These are phyloP conservation scores for Biscogniauxia sp. DNA, from an alignment of 2,329 filamentous ascomycete species.

Conservation along the genomic window DNA sequence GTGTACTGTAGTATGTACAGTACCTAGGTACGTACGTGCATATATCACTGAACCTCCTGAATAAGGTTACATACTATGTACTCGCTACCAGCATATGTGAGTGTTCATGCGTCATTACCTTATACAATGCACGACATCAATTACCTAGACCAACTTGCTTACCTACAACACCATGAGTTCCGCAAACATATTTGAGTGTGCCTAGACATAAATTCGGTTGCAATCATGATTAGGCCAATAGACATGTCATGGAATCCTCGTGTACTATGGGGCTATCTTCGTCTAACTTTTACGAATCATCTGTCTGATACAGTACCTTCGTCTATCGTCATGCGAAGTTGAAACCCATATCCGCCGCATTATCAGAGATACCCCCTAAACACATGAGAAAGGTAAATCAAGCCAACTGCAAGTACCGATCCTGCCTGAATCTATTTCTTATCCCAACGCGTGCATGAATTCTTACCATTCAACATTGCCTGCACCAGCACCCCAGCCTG, in stretches of 20 bases:
- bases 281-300: constrained; percentile 3
- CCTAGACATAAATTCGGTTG: background rate
- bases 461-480: background rate
- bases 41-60: too few species aligned
- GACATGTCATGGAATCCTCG: background rate
- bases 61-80: too few species aligned
- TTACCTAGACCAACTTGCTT: background rate
- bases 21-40: too few species aligned
- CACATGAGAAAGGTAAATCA: constrained; percentile 2
- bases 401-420: background rate
- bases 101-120: background rate
- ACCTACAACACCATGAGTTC: too few species aligned
- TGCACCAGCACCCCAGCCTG: too few species aligned
- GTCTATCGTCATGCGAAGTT: background rate
- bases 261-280: constrained; percentile 11
- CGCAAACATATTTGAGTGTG: too few species aligned
- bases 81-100: background rate
- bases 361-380: constrained; percentile 4
- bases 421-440: background rate
- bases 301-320: constrained; percentile 6
- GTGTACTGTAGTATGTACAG: too few species aligned
- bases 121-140: background rate
- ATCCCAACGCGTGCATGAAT: background rate
- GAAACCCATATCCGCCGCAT: constrained; percentile 6
- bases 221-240: too few species aligned